Evolutionary conservation across 2,329 filamentous ascomycete species (phyloP), one percentile per base, ranked within the genome.

Genomic region (Fusarium annulatum): DNA sequence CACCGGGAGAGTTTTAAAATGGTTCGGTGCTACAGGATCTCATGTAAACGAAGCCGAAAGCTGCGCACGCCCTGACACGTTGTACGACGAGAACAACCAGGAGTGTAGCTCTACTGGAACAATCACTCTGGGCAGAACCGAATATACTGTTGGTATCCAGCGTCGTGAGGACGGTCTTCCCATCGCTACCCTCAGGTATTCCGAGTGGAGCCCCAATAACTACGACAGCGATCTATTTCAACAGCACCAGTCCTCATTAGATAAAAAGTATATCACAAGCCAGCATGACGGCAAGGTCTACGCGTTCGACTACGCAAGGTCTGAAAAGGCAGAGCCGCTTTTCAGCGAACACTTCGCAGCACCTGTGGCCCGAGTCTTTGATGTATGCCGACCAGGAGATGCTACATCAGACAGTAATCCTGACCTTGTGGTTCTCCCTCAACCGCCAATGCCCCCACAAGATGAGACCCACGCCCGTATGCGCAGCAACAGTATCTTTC

Each of bases 131-230:
- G 95, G 94, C 34, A 90, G 94, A 58, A 94, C 94, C 43, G 95
- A 98, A 81, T 99, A 99, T 82, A 96, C 90, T 10, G 92, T 99
- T 68, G 91, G 89, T 63, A 97, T 99, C 49, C 92, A 95, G 73
- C 92, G 94, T 68, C 89, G 92, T 76, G 89, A 93, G 75, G 89
- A 93, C 75, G 92, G 92, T 3, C 89, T 92, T 67, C 89, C 90
- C 12, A 92, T 99, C 71, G 97, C 95, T 78, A 97, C 94, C 0
- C 89, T 99, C 75, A 95, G 91, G 74, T 99, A 97, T 80, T 93
- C 94, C 16, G 96, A 99, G 81, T 99, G 96, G 96, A 92, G 91
- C 1, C 94, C 95, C 19, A 99, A 99, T 82, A 97, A 93, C 67
- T 93, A 92, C 69, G 96, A 99, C 81, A 90, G 90, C 72, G 96